These are phyloP conservation scores for Nymphaea colorata DNA, from an alignment of 164 flowering plant species.

Conservation along the genomic window DNA sequence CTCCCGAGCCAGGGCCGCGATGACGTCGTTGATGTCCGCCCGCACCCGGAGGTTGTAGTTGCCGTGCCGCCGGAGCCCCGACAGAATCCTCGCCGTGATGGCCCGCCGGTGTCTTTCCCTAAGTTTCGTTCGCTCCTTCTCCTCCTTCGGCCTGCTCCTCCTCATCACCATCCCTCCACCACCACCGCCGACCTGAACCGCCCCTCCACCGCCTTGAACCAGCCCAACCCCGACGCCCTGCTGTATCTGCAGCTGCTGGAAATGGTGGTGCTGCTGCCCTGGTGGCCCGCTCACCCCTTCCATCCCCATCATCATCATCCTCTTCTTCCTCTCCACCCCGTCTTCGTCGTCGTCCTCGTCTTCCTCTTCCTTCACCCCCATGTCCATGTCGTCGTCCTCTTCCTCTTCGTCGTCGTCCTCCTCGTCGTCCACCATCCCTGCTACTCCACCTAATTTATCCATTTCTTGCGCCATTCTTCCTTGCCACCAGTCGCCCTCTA, in stretches of 20 bases:
- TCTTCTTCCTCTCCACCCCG: neutral
- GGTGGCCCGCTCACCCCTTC: neutral
- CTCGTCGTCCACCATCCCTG: conserved; percentile 33
- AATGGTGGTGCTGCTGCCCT: neutral
- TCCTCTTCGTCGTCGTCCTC: conserved; percentile 65
- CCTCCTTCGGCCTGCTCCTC: conserved; percentile 80
- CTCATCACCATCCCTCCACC: conserved; percentile 32
- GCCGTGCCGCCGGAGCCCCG: conserved; percentile 92
- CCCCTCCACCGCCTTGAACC: conserved; percentile 26
- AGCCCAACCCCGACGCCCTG: conserved; percentile 11
- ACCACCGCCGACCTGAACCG: conserved; percentile 9
- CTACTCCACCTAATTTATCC: neutral
- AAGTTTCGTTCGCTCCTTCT: conserved; percentile 91
- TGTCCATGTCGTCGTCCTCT: conserved; percentile 67
- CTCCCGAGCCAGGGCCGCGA: conserved; percentile 89
- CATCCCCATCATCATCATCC: neutral
- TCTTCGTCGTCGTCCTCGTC: conserved; percentile 29
- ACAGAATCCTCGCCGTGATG: conserved; percentile 82
- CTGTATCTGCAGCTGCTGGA: neutral
- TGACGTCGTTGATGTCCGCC: conserved; percentile 97
- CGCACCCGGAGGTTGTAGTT: conserved; percentile 93
- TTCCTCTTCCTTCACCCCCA: conserved; percentile 75
- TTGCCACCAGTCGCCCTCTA: too few relatives aligned
- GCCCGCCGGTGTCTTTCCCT: conserved; percentile 89
- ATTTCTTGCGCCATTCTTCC: neutral